These are phyloP conservation scores for Naganishia cerealis DNA, from an alignment of 1,284 basidiomycete genomes.

Conservation along the genomic window DNA sequence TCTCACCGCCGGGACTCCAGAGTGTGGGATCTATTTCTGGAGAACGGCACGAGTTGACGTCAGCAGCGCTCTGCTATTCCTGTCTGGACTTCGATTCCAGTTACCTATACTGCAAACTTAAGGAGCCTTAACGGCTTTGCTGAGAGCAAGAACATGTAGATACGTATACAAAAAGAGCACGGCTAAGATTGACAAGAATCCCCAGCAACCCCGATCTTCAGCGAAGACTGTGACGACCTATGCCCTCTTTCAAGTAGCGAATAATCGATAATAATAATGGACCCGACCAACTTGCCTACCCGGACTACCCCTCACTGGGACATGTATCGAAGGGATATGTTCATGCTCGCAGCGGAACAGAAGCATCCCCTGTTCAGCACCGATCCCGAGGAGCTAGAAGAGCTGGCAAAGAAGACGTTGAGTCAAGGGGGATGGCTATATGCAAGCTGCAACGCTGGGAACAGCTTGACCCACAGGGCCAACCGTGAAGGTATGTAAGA, in stretches of 20 bases:
- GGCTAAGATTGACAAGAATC: background rate
- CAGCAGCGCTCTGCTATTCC: too few relatives aligned
- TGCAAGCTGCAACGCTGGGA: slow-evolving; percentile 62
- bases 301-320: slow-evolving; percentile 62
- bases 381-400: slow-evolving; percentile 59
- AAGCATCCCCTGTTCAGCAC: slow-evolving; percentile 40
- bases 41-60: too few relatives aligned
- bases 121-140: too few relatives aligned
- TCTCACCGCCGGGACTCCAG: too few relatives aligned
- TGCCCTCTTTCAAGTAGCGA: background rate
- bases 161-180: background rate
- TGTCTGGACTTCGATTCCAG: too few relatives aligned
- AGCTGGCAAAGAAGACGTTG: slow-evolving; percentile 60
- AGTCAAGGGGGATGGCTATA: slow-evolving; percentile 61
- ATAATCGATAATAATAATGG: slow-evolving; percentile 41
- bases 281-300: slow-evolving; percentile 60
- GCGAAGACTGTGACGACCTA: background rate
- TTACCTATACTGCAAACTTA: too few relatives aligned
- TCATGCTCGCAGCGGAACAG: slow-evolving; percentile 54
- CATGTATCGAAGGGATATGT: slow-evolving; percentile 61
- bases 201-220: too few relatives aligned
- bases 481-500: slow-evolving; percentile 57
- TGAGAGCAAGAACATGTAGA: background rate
- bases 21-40: too few relatives aligned
- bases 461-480: slow-evolving; percentile 62